Conservation (phyloP, 2,329 filamentous ascomycete species). For the Biscogniauxia marginata region DNA sequence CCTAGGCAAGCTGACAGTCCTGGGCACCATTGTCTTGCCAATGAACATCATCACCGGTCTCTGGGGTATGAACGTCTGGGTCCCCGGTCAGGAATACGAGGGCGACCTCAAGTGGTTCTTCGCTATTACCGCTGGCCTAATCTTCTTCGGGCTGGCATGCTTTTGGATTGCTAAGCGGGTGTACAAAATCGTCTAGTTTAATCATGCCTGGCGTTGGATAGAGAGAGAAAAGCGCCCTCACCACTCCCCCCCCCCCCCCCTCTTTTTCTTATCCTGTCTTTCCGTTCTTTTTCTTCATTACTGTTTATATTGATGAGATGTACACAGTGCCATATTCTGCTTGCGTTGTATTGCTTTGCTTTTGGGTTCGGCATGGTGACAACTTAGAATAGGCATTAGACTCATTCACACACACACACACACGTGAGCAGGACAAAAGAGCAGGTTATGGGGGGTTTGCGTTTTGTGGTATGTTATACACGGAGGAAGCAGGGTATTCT, state of each 20-base stretch:
- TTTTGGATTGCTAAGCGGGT: conserved; percentile 81
- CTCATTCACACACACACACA: no score
- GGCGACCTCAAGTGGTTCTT: conserved; percentile 73
- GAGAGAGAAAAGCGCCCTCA: neutral
- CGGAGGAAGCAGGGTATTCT: no score
- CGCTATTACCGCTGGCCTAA: conserved; percentile 69
- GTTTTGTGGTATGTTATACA: no score
- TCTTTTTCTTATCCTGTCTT: neutral
- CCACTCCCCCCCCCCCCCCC: neutral
- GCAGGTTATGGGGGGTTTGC: no score
- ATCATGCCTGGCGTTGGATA: neutral
- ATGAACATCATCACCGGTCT: conserved; percentile 99
- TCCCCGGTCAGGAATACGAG: conserved; percentile 85
- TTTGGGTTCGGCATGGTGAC: no score
- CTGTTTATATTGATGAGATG: no score
- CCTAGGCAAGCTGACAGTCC: conserved; percentile 87
- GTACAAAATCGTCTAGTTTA: conserved; percentile 59
- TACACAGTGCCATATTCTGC: no score
- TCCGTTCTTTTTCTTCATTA: neutral
- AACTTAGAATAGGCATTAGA: no score
- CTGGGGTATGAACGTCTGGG: conserved; percentile 98
- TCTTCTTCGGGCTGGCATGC: conserved; percentile 77
- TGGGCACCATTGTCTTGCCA: conserved; percentile 94
- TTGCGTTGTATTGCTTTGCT: no score
- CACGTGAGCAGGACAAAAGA: no score